Evolutionary conservation across 495 filamentous ascomycete genomes (phyloP).

Genomic region (Thozetella sp.): DNA sequence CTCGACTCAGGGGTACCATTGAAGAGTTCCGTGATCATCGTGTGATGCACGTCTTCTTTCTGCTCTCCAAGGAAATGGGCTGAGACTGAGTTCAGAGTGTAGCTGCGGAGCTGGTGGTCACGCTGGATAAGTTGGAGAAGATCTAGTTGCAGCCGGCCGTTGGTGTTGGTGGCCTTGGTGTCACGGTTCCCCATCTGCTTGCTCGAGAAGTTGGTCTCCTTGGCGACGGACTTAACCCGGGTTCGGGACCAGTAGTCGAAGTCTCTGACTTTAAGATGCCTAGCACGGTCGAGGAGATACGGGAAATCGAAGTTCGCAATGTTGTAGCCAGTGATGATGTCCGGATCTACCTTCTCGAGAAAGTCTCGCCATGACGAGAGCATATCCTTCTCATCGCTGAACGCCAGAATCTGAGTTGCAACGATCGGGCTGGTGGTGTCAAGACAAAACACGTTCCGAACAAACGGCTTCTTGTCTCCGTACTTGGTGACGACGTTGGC

Average conservation of each 20-base stretch:
- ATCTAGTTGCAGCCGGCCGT: slow-evolving; percentile 91
- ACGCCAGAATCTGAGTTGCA: slow-evolving; percentile 90
- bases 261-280: slow-evolving; percentile 69
- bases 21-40: slow-evolving; percentile 97
- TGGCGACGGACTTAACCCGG: slow-evolving; percentile 64
- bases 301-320: slow-evolving; percentile 99
- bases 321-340: slow-evolving; percentile 99
- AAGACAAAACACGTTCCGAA: slow-evolving; percentile 94
- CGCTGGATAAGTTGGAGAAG: slow-evolving; percentile 90
- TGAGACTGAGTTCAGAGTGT: slow-evolving; percentile 95
- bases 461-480: slow-evolving; percentile 93
- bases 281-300: slow-evolving; percentile 89
- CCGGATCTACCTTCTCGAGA: slow-evolving; percentile 87
- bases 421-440: slow-evolving; percentile 91
- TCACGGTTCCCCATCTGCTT: slow-evolving; percentile 99
- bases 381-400: slow-evolving; percentile 80
- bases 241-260: slow-evolving; percentile 87
- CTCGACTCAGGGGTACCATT: slow-evolving; percentile 93
- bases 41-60: slow-evolving; percentile 98
- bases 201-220: slow-evolving; percentile 85
- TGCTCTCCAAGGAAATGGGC: slow-evolving; percentile 97
- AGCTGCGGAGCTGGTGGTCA: slow-evolving; percentile 93
- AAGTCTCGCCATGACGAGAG: slow-evolving; percentile 88
- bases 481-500: slow-evolving; percentile 97
- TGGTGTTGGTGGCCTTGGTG: slow-evolving; percentile 90